Conservation (phyloP, 495 filamentous ascomycete species). For the Filosporella fistucella region DNA sequence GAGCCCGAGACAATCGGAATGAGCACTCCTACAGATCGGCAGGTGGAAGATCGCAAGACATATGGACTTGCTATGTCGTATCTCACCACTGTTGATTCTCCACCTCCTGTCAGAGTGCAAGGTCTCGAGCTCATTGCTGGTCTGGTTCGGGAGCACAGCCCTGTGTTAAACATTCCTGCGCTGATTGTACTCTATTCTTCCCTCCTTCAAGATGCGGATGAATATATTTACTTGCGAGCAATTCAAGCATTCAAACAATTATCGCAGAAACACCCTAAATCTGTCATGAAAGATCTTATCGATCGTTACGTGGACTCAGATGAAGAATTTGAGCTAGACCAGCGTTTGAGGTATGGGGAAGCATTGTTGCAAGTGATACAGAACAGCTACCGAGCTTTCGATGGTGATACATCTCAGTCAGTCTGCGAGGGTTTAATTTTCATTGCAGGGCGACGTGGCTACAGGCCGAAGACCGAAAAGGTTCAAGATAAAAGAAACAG, state of each 20-base stretch:
- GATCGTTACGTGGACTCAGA: constrained; percentile 63
- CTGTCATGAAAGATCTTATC: constrained; percentile 59
- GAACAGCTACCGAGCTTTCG: constrained; percentile 56
- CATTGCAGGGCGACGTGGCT: constrained; percentile 59
- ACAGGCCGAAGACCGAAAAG: constrained; percentile 48
- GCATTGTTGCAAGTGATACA: constrained; percentile 65
- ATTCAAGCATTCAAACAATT: constrained; percentile 66
- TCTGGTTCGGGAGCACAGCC: constrained; percentile 56
- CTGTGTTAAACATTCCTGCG: constrained; percentile 66
- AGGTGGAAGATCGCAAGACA: constrained; percentile 61
- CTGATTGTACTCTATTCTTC: constrained; percentile 63
- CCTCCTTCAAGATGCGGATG: constrained; percentile 64
- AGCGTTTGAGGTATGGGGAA: constrained; percentile 69
- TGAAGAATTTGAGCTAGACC: constrained; percentile 56
- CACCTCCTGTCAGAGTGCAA: constrained; percentile 73
- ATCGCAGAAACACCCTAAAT: constrained; percentile 58
- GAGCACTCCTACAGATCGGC: constrained; percentile 32
- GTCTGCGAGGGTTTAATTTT: constrained; percentile 60
- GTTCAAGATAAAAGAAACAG: constrained; percentile 44
- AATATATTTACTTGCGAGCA: constrained; percentile 69
- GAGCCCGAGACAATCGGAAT: constrained; percentile 11
- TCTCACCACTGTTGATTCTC: constrained; percentile 58
- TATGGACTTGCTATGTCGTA: constrained; percentile 70
- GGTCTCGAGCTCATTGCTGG: constrained; percentile 66
- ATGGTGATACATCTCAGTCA: constrained; percentile 48